A percentile compares a stretch with the other conserved stretches of the same genome.
Evolutionary conservation across 106 monocot genomes (phyloP).

Genomic region (Dioscorea alata): DNA sequence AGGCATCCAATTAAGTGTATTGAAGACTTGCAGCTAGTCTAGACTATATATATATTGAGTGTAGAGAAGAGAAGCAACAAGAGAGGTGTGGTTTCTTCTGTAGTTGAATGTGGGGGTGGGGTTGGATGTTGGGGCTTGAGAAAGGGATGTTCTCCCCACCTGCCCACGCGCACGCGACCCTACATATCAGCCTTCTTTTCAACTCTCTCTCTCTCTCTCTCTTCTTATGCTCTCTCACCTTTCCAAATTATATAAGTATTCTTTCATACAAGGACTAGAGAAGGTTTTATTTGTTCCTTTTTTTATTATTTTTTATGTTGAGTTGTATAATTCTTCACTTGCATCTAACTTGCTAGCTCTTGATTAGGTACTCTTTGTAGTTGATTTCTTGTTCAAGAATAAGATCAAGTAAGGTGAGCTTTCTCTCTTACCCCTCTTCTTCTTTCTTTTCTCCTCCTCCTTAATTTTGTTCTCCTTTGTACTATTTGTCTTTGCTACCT

Average conservation of each 20-base stretch:
- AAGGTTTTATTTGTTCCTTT: not conserved
- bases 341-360: not conserved
- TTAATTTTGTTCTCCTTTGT: not conserved
- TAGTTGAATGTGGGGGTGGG: not conserved
- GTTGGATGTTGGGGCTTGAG: conserved; percentile 12
- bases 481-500: not conserved
- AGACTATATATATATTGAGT: too few relatives aligned
- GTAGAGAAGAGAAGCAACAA: too few relatives aligned
- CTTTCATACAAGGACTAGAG: too few relatives aligned
- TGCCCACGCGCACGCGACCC: conserved; percentile 15
- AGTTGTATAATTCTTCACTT: not conserved
- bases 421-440: not conserved
- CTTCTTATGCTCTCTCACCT: not conserved
- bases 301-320: not conserved
- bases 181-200: conserved; percentile 5
- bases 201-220: not conserved
- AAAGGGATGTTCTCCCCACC: conserved; percentile 22
- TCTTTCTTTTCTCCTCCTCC: not conserved
- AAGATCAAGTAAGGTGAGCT: not conserved
- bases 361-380: not conserved
- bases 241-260: not conserved
- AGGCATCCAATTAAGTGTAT: too few relatives aligned
- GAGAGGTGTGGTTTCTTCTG: too few relatives aligned
- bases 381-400: not conserved
- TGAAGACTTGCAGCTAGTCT: too few relatives aligned